Evolutionary conservation across 1,284 basidiomycete species (phyloP).

Genomic region (Papiliotrema laurentii): DNA sequence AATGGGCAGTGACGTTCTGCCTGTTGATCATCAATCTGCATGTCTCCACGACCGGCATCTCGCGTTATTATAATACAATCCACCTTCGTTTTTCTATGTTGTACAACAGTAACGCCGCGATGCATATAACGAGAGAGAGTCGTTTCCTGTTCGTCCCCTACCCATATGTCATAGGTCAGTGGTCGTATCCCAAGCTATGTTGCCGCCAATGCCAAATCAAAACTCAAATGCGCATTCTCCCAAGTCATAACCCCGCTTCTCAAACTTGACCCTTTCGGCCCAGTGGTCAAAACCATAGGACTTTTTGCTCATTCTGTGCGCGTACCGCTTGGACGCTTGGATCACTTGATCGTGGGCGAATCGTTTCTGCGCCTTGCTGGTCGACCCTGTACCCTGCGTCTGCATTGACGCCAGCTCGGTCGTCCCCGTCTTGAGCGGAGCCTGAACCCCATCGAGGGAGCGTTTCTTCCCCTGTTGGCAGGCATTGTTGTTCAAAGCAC

Average conservation of each 20-base stretch:
- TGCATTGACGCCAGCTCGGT: background rate
- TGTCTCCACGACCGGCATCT: background rate
- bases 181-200: no score
- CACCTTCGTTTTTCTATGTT: background rate
- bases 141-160: no score
- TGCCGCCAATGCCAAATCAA: background rate
- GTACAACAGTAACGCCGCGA: background rate
- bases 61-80: background rate
- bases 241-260: conserved; percentile 1
- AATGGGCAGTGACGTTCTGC: background rate
- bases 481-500: background rate
- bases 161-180: no score
- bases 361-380: background rate
- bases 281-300: background rate
- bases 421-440: background rate
- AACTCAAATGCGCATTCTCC: background rate
- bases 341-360: background rate
- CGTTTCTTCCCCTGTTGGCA: background rate
- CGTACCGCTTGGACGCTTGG: background rate
- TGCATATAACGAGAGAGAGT: background rate
- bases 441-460: background rate
- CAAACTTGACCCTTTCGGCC: conserved; percentile 1
- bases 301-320: background rate
- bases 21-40: no score
- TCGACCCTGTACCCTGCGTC: background rate